These are phyloP conservation scores for Vitis hybrid DNA, from an alignment of 177 flowering plant genomes.

Conservation along the genomic window DNA sequence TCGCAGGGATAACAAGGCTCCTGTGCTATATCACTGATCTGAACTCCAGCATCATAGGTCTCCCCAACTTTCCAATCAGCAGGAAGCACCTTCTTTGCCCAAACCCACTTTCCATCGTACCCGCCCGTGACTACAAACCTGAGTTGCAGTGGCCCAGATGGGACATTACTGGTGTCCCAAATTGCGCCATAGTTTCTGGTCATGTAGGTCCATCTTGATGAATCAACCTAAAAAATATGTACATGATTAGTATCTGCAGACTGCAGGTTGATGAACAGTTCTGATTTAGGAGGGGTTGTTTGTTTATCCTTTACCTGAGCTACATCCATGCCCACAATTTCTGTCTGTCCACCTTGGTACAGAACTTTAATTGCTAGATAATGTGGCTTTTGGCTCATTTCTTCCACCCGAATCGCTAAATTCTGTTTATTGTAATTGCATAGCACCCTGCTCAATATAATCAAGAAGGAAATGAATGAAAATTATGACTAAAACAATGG, in stretches of 20 bases:
- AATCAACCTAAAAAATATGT: slow-evolving; percentile 27
- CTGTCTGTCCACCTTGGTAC: slow-evolving; percentile 92
- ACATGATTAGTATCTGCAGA: no score
- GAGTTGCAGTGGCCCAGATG: slow-evolving; percentile 65
- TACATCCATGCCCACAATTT: slow-evolving; percentile 60
- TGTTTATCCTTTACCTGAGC: slow-evolving; percentile 40
- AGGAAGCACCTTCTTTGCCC: slow-evolving; percentile 67
- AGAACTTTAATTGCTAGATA: slow-evolving; percentile 69
- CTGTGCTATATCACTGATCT: slow-evolving; percentile 61
- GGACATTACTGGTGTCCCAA: slow-evolving; percentile 74
- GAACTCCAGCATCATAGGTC: slow-evolving; percentile 57
- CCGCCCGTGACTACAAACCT: slow-evolving; percentile 70
- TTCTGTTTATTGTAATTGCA: slow-evolving; percentile 76
- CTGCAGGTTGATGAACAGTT: no score
- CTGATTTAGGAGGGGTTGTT: no score
- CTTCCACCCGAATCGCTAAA: slow-evolving; percentile 72
- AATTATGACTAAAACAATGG: neutral
- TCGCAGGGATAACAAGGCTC: slow-evolving; percentile 67
- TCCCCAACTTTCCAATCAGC: slow-evolving; percentile 63
- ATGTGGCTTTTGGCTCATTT: slow-evolving; percentile 68
- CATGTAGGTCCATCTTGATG: slow-evolving; percentile 45
- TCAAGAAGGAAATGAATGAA: neutral
- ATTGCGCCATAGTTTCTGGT: slow-evolving; percentile 68
- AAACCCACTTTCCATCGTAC: slow-evolving; percentile 56
- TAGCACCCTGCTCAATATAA: slow-evolving; percentile 53